These are phyloP conservation scores for Diophrys sp. DNA, from an alignment of 73 alveolate species.

Conservation along the genomic window DNA sequence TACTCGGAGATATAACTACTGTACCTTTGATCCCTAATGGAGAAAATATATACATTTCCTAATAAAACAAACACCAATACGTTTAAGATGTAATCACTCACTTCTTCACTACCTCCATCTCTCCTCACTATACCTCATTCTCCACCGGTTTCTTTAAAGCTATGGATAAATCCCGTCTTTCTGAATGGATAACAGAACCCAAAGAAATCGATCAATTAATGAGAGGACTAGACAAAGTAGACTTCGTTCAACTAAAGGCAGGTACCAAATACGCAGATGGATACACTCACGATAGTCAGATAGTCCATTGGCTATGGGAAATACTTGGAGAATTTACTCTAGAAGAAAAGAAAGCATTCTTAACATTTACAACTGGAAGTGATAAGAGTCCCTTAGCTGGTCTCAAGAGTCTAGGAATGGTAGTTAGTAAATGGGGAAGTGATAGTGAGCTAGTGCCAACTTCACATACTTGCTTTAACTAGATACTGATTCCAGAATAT, in stretches of 20 bases:
- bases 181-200: constrained; percentile 37
- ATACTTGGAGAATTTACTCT: constrained; percentile 55
- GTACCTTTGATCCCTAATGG: constrained; percentile 69
- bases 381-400: constrained; percentile 83
- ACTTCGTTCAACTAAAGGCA: constrained; percentile 51
- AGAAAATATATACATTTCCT: constrained; percentile 53
- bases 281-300: constrained; percentile 25
- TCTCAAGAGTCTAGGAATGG: constrained; percentile 47
- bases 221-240: constrained; percentile 67
- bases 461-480: constrained; percentile 88
- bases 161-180: constrained; percentile 37
- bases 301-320: constrained; percentile 80
- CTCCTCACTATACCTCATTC: constrained; percentile 41
- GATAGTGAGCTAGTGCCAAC: constrained; percentile 74
- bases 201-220: constrained; percentile 73
- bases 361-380: constrained; percentile 75
- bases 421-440: constrained; percentile 63
- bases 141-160: constrained; percentile 65
- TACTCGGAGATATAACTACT: constrained; percentile 47
- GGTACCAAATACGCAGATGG: constrained; percentile 68
- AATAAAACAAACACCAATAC: constrained; percentile 67
- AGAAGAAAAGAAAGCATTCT: constrained; percentile 65
- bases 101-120: constrained; percentile 59
- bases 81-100: constrained; percentile 59
- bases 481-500: constrained; percentile 74